Conservation (phyloP, 2,329 filamentous ascomycete genomes). For the Epichloe hybrida region DNA sequence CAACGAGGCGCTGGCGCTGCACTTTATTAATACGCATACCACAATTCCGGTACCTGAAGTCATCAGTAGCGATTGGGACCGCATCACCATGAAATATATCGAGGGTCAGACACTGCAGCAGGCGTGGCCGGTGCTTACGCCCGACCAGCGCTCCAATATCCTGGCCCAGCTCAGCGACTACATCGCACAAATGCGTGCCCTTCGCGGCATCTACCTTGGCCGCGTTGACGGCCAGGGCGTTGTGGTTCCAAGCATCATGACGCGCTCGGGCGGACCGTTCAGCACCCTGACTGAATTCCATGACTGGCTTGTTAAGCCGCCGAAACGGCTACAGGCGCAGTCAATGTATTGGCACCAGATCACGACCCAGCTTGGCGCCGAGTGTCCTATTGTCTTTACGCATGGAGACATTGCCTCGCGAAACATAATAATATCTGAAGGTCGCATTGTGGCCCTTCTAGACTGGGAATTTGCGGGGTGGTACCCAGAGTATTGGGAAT, state of each 20-base stretch:
- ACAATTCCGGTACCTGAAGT: conserved; percentile 14
- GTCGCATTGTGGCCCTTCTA: conserved; percentile 2
- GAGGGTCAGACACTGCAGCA: conserved; percentile 13
- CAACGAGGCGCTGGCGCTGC: conserved; percentile 3
- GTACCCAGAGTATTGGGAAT: conserved; percentile 9
- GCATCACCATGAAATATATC: conserved; percentile 14
- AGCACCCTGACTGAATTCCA: conserved; percentile 9
- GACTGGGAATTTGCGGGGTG: conserved; percentile 8
- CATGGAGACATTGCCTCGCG: conserved; percentile 6
- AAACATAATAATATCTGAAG: conserved; percentile 9
- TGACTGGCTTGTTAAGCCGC: conserved; percentile 13
- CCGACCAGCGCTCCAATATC: neutral
- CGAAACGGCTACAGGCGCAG: conserved; percentile 5
- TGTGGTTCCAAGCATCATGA: conserved; percentile 11
- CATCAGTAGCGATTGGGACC: conserved; percentile 15
- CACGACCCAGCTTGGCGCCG: conserved; percentile 9
- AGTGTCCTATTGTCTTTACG: conserved; percentile 9
- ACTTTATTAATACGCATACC: conserved; percentile 11
- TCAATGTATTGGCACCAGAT: conserved; percentile 13
- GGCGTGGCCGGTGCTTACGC: neutral
- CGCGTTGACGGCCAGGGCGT: conserved; percentile 13
- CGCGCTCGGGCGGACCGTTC: conserved; percentile 12
- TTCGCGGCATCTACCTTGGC: conserved; percentile 10
- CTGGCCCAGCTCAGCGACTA: neutral
- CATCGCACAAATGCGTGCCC: neutral